These are phyloP conservation scores for Russula sp. DNA, from an alignment of 768 basidiomycete species.

Conservation along the genomic window DNA sequence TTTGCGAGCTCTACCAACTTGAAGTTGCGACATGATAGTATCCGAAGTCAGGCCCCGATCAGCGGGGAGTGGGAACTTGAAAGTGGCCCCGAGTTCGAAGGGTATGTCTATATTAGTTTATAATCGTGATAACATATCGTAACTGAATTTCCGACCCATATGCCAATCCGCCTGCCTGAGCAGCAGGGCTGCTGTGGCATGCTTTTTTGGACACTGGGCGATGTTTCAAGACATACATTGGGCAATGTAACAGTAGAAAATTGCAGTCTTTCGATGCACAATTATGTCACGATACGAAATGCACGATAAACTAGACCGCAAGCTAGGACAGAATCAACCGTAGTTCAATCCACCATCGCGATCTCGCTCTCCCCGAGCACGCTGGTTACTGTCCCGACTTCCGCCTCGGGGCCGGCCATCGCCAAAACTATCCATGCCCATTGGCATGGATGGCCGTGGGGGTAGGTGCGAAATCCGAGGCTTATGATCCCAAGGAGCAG, in stretches of 20 bases:
- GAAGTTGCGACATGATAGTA: slow-evolving; percentile 1
- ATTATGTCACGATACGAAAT: background rate
- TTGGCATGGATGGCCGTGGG: slow-evolving; percentile 25
- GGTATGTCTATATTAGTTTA: too few relatives aligned
- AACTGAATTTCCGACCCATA: too few relatives aligned
- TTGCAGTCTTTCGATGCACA: background rate
- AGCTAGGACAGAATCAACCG: slow-evolving; percentile 24
- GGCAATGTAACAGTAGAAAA: background rate
- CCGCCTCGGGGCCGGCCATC: slow-evolving; percentile 14
- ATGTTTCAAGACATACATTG: too few relatives aligned
- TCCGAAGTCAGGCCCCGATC: too few relatives aligned
- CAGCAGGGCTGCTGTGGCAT: too few relatives aligned
- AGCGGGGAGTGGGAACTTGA: too few relatives aligned
- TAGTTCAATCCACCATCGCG: slow-evolving; percentile 30
- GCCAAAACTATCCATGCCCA: slow-evolving; percentile 12
- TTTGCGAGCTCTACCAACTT: slow-evolving; percentile 9
- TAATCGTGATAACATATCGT: too few relatives aligned
- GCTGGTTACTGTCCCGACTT: slow-evolving; percentile 20
- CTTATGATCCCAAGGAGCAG: slow-evolving; percentile 12
- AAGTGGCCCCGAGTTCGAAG: too few relatives aligned
- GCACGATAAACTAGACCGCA: background rate
- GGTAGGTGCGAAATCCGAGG: slow-evolving; percentile 19
- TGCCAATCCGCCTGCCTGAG: too few relatives aligned
- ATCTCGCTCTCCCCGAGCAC: slow-evolving; percentile 22
- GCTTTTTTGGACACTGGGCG: too few relatives aligned